Evolutionary conservation across 139 green algal genomes (phyloP), one percentile per base, ranked within the genome.

Genomic region (Chlamydomonas sphaeroides): DNA sequence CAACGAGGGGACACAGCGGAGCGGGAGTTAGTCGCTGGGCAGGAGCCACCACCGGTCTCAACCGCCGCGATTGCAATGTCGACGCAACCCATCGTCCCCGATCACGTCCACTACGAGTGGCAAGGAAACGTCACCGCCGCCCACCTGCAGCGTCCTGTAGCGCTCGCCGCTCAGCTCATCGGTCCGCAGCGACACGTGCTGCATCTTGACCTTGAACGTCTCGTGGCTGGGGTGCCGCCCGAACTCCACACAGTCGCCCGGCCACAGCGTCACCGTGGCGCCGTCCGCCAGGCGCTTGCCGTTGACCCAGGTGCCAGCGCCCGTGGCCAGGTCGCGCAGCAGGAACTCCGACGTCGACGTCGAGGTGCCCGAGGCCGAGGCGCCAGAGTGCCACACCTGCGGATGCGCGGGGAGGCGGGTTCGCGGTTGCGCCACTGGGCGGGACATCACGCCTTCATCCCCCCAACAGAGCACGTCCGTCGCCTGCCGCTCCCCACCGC

Each of bases 261-360:
- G 88, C 45, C 87, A 76, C 75, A 96, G 83, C 61, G 67, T 69
- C 61, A 78, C 41, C 42, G 72, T 80, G 6, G 35, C 15, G 41
- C 80, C 57, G 2, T 75, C 28, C 2, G 57, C 8, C 49, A 96
- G 28, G 23, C 77, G 68, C 33, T 73, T 65, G 28, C 88, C 92
- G 79, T 97, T 97, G 5, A 96, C 45, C 85, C 87, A 97, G 0
- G 94, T 97, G 68, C 91, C 92, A 17, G 26, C 66, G 28, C 39
- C 65, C 53, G 69, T 86, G 32, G 77, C 88, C 33, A 93, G 72
- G 72, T 93, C 89, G 26, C 85, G 83, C 45, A 95, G 42, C 14
- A 80, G 79, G 68, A 94, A 90, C 62, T n/a, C n/a, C n/a, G n/a
- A n/a, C n/a, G n/a, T n/a, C n/a, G n/a, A n/a, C n/a, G 6, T 25